Evolutionary conservation across 768 basidiomycete genomes (phyloP).

Genomic region (Naganishia vishniacii): DNA sequence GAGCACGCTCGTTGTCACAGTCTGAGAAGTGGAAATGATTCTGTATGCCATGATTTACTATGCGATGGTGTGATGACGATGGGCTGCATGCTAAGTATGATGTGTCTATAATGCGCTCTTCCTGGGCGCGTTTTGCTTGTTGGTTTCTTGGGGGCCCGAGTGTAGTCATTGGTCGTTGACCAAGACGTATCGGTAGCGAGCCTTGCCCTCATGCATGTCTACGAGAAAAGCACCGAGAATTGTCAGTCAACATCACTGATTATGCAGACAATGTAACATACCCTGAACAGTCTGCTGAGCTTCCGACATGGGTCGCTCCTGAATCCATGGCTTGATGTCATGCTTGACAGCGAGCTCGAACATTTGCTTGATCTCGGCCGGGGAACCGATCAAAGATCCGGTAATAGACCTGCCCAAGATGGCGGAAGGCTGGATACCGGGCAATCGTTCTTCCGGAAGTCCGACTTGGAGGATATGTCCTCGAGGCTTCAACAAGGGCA

Average conservation of each 20-base stretch:
- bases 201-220: conserved; percentile 35
- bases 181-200: conserved; percentile 33
- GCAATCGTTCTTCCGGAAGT: conserved; percentile 24
- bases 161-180: conserved; percentile 27
- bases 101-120: conserved; percentile 17
- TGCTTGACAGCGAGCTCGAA: conserved; percentile 32
- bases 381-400: conserved; percentile 30
- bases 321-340: conserved; percentile 30
- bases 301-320: conserved; percentile 31
- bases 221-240: not conserved
- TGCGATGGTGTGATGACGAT: not conserved
- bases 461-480: conserved; percentile 27
- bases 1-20: too few relatives aligned
- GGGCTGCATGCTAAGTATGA: not conserved
- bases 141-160: conserved; percentile 21
- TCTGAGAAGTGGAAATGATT: too few relatives aligned
- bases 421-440: conserved; percentile 20
- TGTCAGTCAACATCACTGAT: not conserved
- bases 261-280: not conserved
- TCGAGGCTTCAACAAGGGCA: conserved; percentile 28
- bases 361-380: conserved; percentile 30
- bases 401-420: conserved; percentile 23
- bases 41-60: not conserved
- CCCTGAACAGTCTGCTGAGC: conserved; percentile 28
- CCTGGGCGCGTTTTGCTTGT: not conserved